Evolutionary conservation across 371 early-diverging fungal species (phyloP).

Genomic region (Scutellospora calospora): DNA sequence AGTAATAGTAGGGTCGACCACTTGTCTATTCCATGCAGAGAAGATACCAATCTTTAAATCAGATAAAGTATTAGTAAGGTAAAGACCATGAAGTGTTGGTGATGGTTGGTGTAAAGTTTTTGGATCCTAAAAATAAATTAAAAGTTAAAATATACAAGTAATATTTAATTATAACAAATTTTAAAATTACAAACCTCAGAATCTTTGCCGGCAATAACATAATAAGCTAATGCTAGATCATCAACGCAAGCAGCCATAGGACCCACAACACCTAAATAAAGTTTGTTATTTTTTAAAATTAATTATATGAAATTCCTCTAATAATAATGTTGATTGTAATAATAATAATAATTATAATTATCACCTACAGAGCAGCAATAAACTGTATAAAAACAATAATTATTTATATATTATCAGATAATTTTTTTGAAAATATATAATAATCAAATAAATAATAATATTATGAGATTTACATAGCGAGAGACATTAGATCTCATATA

Average conservation of each 20-base stretch:
- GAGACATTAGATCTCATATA: too few species aligned
- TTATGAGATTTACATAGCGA: too few species aligned
- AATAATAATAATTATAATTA: too few species aligned
- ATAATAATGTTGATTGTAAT: too few species aligned
- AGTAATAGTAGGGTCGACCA: conserved; percentile 58
- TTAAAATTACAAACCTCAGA: conserved; percentile 49
- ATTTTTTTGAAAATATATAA: background rate
- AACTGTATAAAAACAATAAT: background rate
- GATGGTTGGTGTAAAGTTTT: conserved; percentile 53
- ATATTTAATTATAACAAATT: background rate
- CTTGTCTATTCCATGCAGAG: conserved; percentile 60
- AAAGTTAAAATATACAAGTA: background rate
- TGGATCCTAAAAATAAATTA: conserved; percentile 43
- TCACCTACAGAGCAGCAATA: conserved; percentile 61
- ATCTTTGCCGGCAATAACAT: conserved; percentile 71
- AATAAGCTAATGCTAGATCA: conserved; percentile 70
- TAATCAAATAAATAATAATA: background rate
- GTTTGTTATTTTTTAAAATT: too few species aligned
- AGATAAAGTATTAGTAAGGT: conserved; percentile 45
- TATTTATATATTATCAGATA: background rate
- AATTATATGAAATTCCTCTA: too few species aligned
- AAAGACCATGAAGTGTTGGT: conserved; percentile 48
- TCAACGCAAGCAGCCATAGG: conserved; percentile 74
- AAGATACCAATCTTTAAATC: conserved; percentile 66
- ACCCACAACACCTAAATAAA: conserved; percentile 54